Percentiles rank a stretch among this genome's conserved stretches.
Conservation (phyloP, 768 basidiomycete species). For the Macrolepiota fuliginosa region DNA sequence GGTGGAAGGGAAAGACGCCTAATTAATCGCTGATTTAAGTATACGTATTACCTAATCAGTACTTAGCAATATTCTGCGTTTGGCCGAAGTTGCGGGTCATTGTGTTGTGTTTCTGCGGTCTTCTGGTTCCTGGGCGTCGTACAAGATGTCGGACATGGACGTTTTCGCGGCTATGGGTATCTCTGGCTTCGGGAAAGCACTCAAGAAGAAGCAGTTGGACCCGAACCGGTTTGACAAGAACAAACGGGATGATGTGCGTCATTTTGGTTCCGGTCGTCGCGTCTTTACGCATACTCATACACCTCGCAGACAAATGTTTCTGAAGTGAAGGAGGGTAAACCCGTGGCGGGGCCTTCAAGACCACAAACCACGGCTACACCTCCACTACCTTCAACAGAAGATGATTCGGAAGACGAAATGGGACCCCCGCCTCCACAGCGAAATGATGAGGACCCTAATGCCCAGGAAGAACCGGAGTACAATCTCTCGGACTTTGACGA, state of each 20-base stretch:
- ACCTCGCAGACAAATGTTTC: constrained; percentile 5
- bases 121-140: background rate
- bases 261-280: constrained; percentile 3
- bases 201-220: constrained; percentile 64
- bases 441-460: constrained; percentile 17
- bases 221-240: constrained; percentile 78
- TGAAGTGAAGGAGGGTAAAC: constrained; percentile 14
- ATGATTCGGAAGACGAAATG: constrained; percentile 22
- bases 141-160: constrained; percentile 52
- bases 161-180: constrained; percentile 84
- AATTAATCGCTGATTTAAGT: constrained; percentile 10
- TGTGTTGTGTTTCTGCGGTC: background rate
- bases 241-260: constrained; percentile 49
- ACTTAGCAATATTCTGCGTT: constrained; percentile 1
- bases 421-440: constrained; percentile 23
- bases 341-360: constrained; percentile 7
- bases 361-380: background rate
- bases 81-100: background rate
- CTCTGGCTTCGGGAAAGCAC: constrained; percentile 75
- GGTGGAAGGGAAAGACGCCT: constrained; percentile 16
- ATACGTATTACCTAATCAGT: constrained; percentile 9
- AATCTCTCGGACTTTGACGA: constrained; percentile 53
- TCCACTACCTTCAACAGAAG: constrained; percentile 1
- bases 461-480: constrained; percentile 50
- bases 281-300: constrained; percentile 9